Evolutionary conservation across 345 rosid genomes (phyloP).

Genomic region (Laguncularia racemosa): DNA sequence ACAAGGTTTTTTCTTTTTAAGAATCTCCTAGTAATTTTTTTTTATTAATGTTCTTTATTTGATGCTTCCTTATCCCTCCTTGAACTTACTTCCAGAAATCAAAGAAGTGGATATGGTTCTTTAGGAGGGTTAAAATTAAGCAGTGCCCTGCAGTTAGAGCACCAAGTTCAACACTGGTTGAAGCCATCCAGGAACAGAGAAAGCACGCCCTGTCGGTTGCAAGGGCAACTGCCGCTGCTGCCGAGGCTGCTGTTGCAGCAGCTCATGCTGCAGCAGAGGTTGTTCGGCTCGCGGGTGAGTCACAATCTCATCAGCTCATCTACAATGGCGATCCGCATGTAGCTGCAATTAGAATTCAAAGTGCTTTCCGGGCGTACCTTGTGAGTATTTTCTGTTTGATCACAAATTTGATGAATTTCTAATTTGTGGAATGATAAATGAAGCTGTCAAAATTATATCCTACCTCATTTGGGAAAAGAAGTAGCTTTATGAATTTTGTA

Average conservation of each 20-base stretch:
- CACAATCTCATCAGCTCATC: constrained; percentile 24
- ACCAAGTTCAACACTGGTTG: constrained; percentile 30
- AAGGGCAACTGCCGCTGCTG: constrained; percentile 79
- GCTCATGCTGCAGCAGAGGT: constrained; percentile 93
- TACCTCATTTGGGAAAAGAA: no score
- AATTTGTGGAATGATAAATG: not conserved
- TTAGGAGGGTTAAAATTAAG: constrained; percentile 39
- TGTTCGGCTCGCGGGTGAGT: constrained; percentile 49
- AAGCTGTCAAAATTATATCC: no score
- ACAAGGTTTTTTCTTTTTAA: constrained; percentile 33
- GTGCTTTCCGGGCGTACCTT: constrained; percentile 69
- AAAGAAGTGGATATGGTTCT: constrained; percentile 45
- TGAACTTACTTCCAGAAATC: constrained; percentile 27
- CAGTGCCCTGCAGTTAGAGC: constrained; percentile 39
- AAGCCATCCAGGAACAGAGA: constrained; percentile 67
- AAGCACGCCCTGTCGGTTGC: constrained; percentile 78
- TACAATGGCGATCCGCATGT: constrained; percentile 17
- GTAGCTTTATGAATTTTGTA: no score
- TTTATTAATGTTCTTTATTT: not conserved
- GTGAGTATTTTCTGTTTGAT: constrained; percentile 28
- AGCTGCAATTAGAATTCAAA: constrained; percentile 76
- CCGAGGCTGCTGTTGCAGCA: constrained; percentile 85
- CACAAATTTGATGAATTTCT: not conserved
- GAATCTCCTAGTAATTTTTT: not conserved
- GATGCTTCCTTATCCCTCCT: not conserved